Conservation (phyloP, 1,139 yeast genomes). For the Taphrina deformans region DNA sequence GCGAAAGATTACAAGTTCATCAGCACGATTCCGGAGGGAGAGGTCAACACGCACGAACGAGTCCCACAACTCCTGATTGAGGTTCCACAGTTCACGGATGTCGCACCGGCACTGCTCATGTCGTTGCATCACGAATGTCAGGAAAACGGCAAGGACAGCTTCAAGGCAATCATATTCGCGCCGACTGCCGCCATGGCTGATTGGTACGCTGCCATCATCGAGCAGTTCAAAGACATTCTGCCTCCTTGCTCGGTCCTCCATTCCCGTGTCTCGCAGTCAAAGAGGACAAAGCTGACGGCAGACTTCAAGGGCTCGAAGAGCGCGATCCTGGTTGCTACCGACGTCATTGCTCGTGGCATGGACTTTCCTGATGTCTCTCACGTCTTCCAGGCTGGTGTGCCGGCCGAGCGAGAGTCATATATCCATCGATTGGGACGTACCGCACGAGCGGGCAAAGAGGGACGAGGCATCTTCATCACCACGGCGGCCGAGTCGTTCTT, state of each 20-base stretch:
- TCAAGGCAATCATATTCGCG: conserved; percentile 89
- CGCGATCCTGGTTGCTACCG: conserved; percentile 90
- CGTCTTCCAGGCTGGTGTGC: conserved; percentile 97
- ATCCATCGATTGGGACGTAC: conserved; percentile 98
- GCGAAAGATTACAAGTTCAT: conserved; percentile 94
- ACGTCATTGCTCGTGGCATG: conserved; percentile 97
- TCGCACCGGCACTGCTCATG: conserved; percentile 83
- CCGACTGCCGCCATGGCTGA: conserved; percentile 97
- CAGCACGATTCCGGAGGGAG: conserved; percentile 69
- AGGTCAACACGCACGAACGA: conserved; percentile 90
- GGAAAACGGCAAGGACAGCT: conserved; percentile 59
- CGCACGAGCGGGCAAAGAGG: conserved; percentile 87
- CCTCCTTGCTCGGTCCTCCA: conserved; percentile 82
- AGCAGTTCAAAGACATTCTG: conserved; percentile 73
- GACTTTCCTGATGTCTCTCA: conserved; percentile 97
- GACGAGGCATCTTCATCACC: conserved; percentile 90
- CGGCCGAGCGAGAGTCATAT: conserved; percentile 98
- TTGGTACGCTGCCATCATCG: conserved; percentile 88
- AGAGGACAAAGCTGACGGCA: conserved; percentile 93
- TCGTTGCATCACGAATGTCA: conserved; percentile 61
- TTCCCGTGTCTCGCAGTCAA: conserved; percentile 97
- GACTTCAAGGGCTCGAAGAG: conserved; percentile 96
- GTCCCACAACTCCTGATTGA: conserved; percentile 97
- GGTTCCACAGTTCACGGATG: conserved; percentile 93
- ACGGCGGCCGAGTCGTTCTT: conserved; percentile 93